A percentile compares a stretch with the other conserved stretches of the same genome.
phyloP scores from a whole-genome alignment of 75 land plant species.

The Pseudotsuga menziesii region DNA sequence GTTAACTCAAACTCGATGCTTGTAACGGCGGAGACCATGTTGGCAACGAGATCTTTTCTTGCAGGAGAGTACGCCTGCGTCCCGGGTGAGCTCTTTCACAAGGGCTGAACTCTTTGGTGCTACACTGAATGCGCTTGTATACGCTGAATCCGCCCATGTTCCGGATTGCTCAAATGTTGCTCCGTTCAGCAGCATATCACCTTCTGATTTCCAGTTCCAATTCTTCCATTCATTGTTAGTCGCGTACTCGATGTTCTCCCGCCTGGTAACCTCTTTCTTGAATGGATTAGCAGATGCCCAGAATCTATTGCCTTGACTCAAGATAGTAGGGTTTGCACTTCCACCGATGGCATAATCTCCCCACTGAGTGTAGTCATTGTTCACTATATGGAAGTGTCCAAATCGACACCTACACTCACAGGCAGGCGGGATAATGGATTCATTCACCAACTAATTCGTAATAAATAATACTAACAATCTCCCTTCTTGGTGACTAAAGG shows the following conservation, averaged over 20 bases:
- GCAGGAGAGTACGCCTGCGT: constrained; percentile 49
- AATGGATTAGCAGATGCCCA: constrained; percentile 25
- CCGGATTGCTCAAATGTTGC: constrained; percentile 73
- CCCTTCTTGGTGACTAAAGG: no score
- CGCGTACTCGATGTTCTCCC: constrained; percentile 34
- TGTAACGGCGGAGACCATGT: no score
- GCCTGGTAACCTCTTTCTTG: constrained; percentile 58
- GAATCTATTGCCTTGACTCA: constrained; percentile 86
- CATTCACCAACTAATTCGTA: no score
- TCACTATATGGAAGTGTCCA: constrained; percentile 89
- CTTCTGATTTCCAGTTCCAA: constrained; percentile 85
- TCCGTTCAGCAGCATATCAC: constrained; percentile 75
- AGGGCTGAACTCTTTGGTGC: constrained; percentile 45
- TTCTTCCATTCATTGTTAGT: constrained; percentile 39
- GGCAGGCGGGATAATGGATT: no score
- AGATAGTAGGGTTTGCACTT: constrained; percentile 81
- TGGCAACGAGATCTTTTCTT: not conserved
- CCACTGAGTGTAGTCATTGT: constrained; percentile 91
- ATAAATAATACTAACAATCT: no score
- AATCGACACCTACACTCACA: constrained; percentile 35
- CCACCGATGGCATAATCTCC: constrained; percentile 94
- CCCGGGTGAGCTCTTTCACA: constrained; percentile 37
- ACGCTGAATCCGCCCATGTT: constrained; percentile 23
- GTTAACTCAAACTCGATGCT: no score
- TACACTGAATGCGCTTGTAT: constrained; percentile 52